Evolutionary conservation across 331 rosid species (phyloP).

Genomic region (Saraca asoca): DNA sequence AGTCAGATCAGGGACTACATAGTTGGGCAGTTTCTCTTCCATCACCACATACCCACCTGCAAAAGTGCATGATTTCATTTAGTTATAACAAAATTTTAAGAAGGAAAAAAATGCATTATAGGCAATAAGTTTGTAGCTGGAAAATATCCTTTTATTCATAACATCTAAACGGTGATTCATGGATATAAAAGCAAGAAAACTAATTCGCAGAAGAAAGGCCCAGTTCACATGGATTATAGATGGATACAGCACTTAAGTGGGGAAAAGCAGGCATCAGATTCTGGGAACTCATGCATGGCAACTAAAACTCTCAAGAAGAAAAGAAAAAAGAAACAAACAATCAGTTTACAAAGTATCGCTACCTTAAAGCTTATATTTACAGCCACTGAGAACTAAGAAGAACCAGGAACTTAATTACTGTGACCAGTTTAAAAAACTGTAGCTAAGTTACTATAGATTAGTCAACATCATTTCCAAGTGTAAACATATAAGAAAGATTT

Average conservation of each 20-base stretch:
- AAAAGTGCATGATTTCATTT: slow-evolving; percentile 28
- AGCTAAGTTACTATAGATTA: too few species aligned
- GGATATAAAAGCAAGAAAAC: background rate
- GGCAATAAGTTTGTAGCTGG: background rate
- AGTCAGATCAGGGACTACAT: slow-evolving; percentile 76
- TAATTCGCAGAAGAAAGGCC: background rate
- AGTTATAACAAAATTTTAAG: background rate
- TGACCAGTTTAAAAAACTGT: too few species aligned
- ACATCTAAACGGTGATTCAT: background rate
- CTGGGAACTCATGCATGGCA: slow-evolving; percentile 2
- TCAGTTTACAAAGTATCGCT: background rate
- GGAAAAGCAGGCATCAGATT: background rate
- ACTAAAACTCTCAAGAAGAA: background rate
- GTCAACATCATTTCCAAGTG: too few species aligned
- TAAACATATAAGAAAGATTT: too few species aligned
- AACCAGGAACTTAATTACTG: too few species aligned
- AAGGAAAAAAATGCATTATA: background rate
- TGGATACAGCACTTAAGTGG: background rate
- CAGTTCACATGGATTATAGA: background rate
- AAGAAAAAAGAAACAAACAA: background rate
- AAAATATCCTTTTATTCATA: slow-evolving; percentile 16
- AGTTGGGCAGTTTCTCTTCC: slow-evolving; percentile 72
- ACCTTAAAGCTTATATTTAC: too few species aligned
- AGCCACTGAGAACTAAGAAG: too few species aligned
- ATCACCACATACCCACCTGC: slow-evolving; percentile 69